Evolutionary conservation across 139 green algal genomes (phyloP).

Genomic region (Chlamydomonas incerta): DNA sequence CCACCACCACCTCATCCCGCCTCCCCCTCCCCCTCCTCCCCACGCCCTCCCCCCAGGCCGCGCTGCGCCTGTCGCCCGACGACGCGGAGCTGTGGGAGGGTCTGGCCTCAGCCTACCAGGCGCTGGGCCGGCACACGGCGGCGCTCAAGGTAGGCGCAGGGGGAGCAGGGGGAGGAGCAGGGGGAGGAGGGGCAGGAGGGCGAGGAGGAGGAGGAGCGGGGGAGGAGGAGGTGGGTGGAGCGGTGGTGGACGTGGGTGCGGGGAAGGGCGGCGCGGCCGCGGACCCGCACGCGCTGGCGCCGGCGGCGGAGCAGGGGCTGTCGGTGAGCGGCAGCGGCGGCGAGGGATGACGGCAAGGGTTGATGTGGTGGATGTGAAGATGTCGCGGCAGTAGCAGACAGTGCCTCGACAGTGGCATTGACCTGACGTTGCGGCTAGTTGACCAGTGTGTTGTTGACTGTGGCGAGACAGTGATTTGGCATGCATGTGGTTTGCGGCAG

Average conservation of each 20-base stretch:
- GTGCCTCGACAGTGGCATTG: no score
- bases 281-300: neutral
- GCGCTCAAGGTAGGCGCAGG: conserved; percentile 65
- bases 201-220: neutral
- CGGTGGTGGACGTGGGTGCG: neutral
- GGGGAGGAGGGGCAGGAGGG: neutral
- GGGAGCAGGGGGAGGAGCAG: neutral
- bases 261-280: neutral
- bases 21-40: neutral
- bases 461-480: no score
- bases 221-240: neutral
- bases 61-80: conserved; percentile 48
- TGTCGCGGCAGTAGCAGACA: no score
- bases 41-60: conserved; percentile 39
- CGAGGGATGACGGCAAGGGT: no score
- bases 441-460: no score
- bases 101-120: conserved; percentile 71
- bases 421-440: no score
- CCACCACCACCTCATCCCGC: no score
- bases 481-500: no score
- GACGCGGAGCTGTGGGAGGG: conserved; percentile 76
- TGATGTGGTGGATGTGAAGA: no score
- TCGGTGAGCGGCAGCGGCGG: no score
- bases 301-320: no score
- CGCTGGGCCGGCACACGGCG: conserved; percentile 57